Percentiles rank a stretch among this genome's conserved stretches.
Evolutionary conservation across 2,329 filamentous ascomycete species (phyloP).

Genomic region (Emmonsiellopsis sp.): DNA sequence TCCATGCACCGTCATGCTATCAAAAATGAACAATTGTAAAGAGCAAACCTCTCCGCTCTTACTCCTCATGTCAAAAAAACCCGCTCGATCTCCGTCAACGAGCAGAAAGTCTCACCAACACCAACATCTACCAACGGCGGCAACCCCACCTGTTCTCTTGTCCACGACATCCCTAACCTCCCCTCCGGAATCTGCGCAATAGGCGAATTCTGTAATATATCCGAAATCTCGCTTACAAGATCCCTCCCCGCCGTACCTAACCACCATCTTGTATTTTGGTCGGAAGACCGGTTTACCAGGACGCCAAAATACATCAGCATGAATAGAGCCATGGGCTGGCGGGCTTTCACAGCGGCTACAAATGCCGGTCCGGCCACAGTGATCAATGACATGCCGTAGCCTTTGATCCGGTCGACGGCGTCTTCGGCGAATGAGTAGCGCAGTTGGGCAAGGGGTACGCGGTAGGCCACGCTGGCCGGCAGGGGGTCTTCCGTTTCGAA

Average conservation of each 20-base stretch:
- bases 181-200: constrained; percentile 13
- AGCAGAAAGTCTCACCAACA: neutral
- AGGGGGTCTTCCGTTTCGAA: neutral
- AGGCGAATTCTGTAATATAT: constrained; percentile 15
- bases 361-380: constrained; percentile 25
- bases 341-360: constrained; percentile 18
- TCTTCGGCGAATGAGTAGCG: constrained; percentile 29
- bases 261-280: constrained; percentile 8
- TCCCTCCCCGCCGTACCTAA: constrained; percentile 3
- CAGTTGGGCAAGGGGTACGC: constrained; percentile 18
- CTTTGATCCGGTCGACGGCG: constrained; percentile 21
- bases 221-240: constrained; percentile 16
- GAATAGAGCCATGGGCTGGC: constrained; percentile 9
- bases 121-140: neutral
- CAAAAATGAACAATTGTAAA: no score
- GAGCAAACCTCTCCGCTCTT: no score
- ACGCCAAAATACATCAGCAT: constrained; percentile 12
- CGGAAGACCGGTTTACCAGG: constrained; percentile 2
- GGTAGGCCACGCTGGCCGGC: constrained; percentile 9
- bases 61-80: no score
- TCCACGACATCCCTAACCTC: constrained; percentile 21
- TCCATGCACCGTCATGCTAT: no score
- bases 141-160: constrained; percentile 17
- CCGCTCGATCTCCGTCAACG: no score
- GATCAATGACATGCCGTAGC: constrained; percentile 23